A percentile compares a stretch with the other conserved stretches of the same genome.
These are phyloP conservation scores for Carex parvula DNA, from an alignment of 176 grass and related monocot genomes.

Conservation along the genomic window DNA sequence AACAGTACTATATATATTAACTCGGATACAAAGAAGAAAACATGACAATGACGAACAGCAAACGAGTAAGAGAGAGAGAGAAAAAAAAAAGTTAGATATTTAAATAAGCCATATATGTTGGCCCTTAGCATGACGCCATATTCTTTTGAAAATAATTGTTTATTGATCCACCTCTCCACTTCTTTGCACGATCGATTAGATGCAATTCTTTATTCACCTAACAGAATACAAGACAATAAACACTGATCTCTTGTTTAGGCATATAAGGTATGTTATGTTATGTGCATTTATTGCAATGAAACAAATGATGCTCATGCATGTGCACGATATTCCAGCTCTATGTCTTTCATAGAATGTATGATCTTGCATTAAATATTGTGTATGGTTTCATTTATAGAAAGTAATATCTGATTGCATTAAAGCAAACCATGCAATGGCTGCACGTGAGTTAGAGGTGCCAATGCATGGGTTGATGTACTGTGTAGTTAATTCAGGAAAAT, in stretches of 20 bases:
- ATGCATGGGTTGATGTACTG: background rate
- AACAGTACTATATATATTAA: background rate
- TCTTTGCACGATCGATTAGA: background rate
- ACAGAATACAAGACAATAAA: background rate
- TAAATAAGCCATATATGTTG: background rate
- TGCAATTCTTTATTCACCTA: background rate
- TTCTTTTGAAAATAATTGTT: background rate
- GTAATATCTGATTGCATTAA: background rate
- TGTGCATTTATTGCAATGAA: background rate
- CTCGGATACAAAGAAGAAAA: background rate
- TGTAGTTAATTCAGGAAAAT: background rate
- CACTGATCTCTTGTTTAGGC: background rate
- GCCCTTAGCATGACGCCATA: background rate
- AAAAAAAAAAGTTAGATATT: background rate
- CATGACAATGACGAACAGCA: background rate
- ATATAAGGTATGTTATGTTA: background rate
- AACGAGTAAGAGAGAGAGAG: background rate
- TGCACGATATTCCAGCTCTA: background rate
- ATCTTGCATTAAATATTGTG: background rate
- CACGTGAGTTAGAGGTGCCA: background rate
- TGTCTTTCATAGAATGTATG: background rate
- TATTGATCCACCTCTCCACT: background rate
- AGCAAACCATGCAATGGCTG: background rate
- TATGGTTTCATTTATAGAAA: background rate
- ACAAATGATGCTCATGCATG: background rate